phyloP scores from a whole-genome alignment of 352 stramenopile genomes.

The Phytophthora sp. region DNA sequence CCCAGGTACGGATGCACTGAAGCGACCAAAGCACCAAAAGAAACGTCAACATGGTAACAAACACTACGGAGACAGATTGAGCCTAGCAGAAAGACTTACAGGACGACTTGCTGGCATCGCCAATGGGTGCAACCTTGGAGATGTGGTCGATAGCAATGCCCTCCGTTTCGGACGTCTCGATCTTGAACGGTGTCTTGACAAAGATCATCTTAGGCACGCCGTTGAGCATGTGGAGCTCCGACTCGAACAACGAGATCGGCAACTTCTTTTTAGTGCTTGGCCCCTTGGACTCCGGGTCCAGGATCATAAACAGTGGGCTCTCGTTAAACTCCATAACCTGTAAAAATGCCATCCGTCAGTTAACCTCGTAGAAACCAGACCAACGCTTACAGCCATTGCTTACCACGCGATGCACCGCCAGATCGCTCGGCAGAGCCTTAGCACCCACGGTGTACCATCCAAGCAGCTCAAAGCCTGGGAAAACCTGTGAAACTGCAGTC shows the following conservation, averaged over 20 bases:
- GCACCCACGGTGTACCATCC: conserved; percentile 89
- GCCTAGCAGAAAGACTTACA: conserved; percentile 50
- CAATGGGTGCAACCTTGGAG: conserved; percentile 83
- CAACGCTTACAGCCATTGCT: neutral
- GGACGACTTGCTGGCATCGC: conserved; percentile 73
- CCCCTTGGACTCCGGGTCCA: conserved; percentile 68
- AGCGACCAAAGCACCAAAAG: conserved; percentile 7
- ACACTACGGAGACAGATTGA: neutral
- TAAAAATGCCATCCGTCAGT: conserved; percentile 10
- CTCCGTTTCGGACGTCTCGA: conserved; percentile 89
- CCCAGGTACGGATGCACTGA: conserved; percentile 82
- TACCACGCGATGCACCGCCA: conserved; percentile 80
- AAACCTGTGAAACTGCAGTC: conserved; percentile 78
- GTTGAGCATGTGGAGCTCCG: conserved; percentile 86
- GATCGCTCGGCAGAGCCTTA: conserved; percentile 72
- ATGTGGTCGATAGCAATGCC: conserved; percentile 90
- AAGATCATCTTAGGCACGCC: conserved; percentile 90
- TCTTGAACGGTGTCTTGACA: conserved; percentile 87
- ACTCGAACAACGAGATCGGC: conserved; percentile 87
- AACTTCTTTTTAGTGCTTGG: conserved; percentile 87
- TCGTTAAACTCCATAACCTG: conserved; percentile 91
- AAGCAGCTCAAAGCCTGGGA: conserved; percentile 86
- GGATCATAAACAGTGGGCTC: conserved; percentile 80
- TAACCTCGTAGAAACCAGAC: neutral
- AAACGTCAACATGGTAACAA: conserved; percentile 17